Evolutionary conservation across 164 flowering plant species (phyloP), one percentile per base, ranked within the genome.

Genomic region (Berberis thunbergii): DNA sequence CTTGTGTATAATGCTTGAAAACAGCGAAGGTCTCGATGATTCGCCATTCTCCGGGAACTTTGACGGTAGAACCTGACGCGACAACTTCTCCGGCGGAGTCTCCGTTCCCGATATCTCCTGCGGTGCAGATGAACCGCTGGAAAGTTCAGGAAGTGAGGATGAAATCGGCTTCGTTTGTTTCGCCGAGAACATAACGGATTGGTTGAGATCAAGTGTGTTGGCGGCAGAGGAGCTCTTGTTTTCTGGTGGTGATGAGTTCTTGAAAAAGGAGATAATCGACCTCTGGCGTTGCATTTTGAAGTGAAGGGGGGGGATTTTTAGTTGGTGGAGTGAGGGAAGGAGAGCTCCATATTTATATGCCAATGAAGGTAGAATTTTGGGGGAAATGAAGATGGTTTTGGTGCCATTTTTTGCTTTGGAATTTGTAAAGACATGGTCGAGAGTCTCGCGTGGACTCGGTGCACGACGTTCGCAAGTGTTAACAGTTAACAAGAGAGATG

Each of bases 61-160:
- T 1, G 67, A 55, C 59, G 82, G 75, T 2, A 85, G 44, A 62
- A 82, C 52, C 77, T 60, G 83, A 45, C 91, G 84, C 6, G 86
- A 96, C 59, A 72, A 77, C 77, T 94, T 94, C 74, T 89, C 97
- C 53, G 96, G 96, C 60, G 97, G 99, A 66, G 99, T 94, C 12
- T 94, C 97, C 49, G 77, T 84, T 53, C 87, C 96, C 26, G 54
- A 67, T 10, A 80, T 43, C n/a, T 86, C 88, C 10, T 49, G 59
- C 10, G 57, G 52, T 46, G 73, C 64, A n/a, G 5, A 9, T 38
- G 1, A 5, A 48, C 9, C 50, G 7, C 9, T 48, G 9, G 5
- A 11, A 48, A 48, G 26, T 26, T 26, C 50, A 48, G 50, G 7
- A 11, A 11, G 10, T 48, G 50, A 6, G 10, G 7, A 7, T 1